Evolutionary conservation across 768 basidiomycete genomes (phyloP).

Genomic region (Tremella fuciformis): DNA sequence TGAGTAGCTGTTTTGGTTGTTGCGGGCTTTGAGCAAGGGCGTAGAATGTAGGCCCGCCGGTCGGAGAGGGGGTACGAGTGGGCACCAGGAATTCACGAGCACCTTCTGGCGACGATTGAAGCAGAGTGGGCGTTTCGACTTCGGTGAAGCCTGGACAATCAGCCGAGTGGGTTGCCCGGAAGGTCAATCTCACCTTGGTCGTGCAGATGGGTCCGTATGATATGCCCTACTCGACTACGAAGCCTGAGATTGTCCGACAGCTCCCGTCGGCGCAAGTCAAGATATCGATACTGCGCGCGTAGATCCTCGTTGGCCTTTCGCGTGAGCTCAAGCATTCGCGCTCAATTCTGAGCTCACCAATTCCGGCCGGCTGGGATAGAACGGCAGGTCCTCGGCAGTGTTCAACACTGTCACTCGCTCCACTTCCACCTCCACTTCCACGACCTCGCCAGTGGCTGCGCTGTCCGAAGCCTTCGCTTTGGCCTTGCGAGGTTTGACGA

Average conservation of each 20-base stretch:
- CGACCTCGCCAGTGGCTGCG: neutral
- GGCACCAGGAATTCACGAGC: slow-evolving; percentile 92
- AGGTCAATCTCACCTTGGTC: slow-evolving; percentile 61
- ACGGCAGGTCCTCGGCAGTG: slow-evolving; percentile 73
- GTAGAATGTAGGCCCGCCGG: slow-evolving; percentile 60
- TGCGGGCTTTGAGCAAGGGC: slow-evolving; percentile 92
- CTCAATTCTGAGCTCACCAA: slow-evolving; percentile 58
- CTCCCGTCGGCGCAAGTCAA: slow-evolving; percentile 76
- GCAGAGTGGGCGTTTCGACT: slow-evolving; percentile 86
- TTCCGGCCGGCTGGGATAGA: slow-evolving; percentile 72
- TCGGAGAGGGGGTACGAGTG: slow-evolving; percentile 55
- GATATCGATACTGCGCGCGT: slow-evolving; percentile 77
- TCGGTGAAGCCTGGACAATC: slow-evolving; percentile 71
- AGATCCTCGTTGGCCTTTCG: slow-evolving; percentile 77
- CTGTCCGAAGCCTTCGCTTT: slow-evolving; percentile 29
- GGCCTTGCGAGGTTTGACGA: slow-evolving; percentile 57
- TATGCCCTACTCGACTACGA: slow-evolving; percentile 75
- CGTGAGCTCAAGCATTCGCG: neutral
- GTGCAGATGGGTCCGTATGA: slow-evolving; percentile 69
- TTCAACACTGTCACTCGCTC: slow-evolving; percentile 72
- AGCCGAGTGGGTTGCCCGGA: slow-evolving; percentile 14
- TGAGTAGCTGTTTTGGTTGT: slow-evolving; percentile 89
- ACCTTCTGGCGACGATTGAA: slow-evolving; percentile 90
- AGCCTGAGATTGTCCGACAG: slow-evolving; percentile 76
- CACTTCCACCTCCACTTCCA: slow-evolving; percentile 77